Conservation (phyloP, 345 rosid genomes). For the Citrus inodora region DNA sequence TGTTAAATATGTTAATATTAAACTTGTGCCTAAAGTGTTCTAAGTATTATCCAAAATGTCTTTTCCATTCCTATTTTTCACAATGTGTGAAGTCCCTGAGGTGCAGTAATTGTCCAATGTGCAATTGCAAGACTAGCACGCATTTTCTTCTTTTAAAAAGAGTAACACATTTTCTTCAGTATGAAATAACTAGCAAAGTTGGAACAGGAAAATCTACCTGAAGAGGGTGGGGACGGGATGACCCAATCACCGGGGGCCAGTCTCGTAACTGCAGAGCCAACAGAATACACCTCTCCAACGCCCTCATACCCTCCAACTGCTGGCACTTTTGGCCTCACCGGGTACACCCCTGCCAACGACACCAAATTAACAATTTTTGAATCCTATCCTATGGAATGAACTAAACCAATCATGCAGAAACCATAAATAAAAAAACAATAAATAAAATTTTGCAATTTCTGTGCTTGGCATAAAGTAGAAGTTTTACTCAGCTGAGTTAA, state of each 20-base stretch:
- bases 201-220: conserved; percentile 34
- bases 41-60: background rate
- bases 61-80: background rate
- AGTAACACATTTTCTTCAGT: background rate
- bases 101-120: background rate
- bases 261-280: conserved; percentile 64
- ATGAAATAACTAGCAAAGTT: background rate
- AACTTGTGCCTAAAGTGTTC: background rate
- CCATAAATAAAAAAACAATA: background rate
- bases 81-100: background rate
- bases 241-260: conserved; percentile 78
- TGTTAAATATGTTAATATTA: background rate
- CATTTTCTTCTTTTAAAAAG: background rate
- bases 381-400: background rate
- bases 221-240: conserved; percentile 83
- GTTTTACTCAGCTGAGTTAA: background rate
- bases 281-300: conserved; percentile 73
- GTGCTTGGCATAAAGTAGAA: background rate
- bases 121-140: background rate
- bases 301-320: conserved; percentile 96
- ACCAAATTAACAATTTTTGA: background rate
- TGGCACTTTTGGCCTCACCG: conserved; percentile 84
- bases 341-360: conserved; percentile 63
- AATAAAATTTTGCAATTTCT: background rate
- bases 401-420: background rate